These are phyloP conservation scores for Sideroxylon spinosum DNA, from an alignment of 179 eudicot species.

Conservation along the genomic window DNA sequence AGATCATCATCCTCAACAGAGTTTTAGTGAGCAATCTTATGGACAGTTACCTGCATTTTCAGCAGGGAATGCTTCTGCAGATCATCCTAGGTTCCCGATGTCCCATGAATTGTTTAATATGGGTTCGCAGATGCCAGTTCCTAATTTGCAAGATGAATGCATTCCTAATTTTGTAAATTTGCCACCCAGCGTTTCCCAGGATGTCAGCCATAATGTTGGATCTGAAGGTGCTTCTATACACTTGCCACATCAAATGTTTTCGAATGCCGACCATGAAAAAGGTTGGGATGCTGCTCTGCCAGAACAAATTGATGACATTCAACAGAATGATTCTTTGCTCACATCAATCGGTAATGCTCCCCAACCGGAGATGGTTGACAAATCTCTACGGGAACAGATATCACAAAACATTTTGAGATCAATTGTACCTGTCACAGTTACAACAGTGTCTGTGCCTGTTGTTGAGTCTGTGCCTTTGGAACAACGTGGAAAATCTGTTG, in stretches of 20 bases:
- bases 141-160: constrained; percentile 37
- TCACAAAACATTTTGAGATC: constrained; percentile 17
- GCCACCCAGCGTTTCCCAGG: constrained; percentile 40
- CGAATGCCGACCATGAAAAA: constrained; percentile 16
- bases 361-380: constrained; percentile 26
- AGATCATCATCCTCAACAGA: constrained; percentile 58
- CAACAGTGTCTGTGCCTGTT: constrained; percentile 19
- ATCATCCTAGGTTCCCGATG: constrained; percentile 30
- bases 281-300: constrained; percentile 33
- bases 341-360: constrained; percentile 27
- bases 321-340: constrained; percentile 16
- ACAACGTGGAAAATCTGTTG: constrained; percentile 22
- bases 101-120: constrained; percentile 47
- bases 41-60: constrained; percentile 53
- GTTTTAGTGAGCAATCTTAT: constrained; percentile 44
- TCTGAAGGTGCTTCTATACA: constrained; percentile 43
- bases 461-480: constrained; percentile 20
- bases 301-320: constrained; percentile 31
- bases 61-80: constrained; percentile 37
- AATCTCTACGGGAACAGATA: constrained; percentile 29
- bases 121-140: constrained; percentile 43
- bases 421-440: constrained; percentile 20
- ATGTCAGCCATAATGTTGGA: constrained; percentile 24
- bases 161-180: constrained; percentile 27
- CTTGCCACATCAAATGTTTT: constrained; percentile 57